Evolutionary conservation across 805 yeast species (phyloP).

Genomic region (Candida verbasci): DNA sequence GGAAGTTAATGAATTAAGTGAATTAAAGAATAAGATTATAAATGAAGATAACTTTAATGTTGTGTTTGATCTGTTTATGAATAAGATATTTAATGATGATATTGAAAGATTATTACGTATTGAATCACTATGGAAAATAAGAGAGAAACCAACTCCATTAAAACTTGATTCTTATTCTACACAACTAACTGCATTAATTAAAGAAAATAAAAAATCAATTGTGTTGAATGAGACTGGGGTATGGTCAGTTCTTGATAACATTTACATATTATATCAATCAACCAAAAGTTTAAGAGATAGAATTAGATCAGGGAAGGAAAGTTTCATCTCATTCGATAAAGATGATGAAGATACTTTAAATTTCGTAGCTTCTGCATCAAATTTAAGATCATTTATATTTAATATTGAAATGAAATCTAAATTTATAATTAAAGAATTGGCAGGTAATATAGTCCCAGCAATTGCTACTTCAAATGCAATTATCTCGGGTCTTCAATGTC

Average conservation of each 20-base stretch:
- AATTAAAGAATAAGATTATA: constrained; percentile 21
- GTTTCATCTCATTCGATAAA: constrained; percentile 70
- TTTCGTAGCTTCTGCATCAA: constrained; percentile 84
- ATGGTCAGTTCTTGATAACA: constrained; percentile 64
- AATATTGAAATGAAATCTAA: constrained; percentile 66
- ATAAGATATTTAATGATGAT: constrained; percentile 67
- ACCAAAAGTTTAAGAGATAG: constrained; percentile 50
- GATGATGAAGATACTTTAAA: constrained; percentile 90
- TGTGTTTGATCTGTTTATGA: constrained; percentile 42
- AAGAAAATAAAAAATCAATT: constrained; percentile 18
- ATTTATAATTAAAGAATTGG: constrained; percentile 89
- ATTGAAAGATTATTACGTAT: constrained; percentile 67
- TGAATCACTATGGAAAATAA: constrained; percentile 73
- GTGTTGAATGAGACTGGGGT: constrained; percentile 34
- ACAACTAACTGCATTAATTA: constrained; percentile 11
- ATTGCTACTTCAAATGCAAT: constrained; percentile 97
- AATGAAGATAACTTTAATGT: constrained; percentile 7
- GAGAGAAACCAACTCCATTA: constrained; percentile 67
- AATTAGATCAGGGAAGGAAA: constrained; percentile 25
- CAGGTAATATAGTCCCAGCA: constrained; percentile 98
- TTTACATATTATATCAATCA: constrained; percentile 52
- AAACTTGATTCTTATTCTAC: constrained; percentile 19
- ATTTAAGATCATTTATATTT: constrained; percentile 68
- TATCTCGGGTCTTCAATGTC: constrained; percentile 81
- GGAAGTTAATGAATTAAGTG: constrained; percentile 62